These are phyloP conservation scores for Musa schizocarpa DNA, from an alignment of 176 grass and related monocot species.

Conservation along the genomic window DNA sequence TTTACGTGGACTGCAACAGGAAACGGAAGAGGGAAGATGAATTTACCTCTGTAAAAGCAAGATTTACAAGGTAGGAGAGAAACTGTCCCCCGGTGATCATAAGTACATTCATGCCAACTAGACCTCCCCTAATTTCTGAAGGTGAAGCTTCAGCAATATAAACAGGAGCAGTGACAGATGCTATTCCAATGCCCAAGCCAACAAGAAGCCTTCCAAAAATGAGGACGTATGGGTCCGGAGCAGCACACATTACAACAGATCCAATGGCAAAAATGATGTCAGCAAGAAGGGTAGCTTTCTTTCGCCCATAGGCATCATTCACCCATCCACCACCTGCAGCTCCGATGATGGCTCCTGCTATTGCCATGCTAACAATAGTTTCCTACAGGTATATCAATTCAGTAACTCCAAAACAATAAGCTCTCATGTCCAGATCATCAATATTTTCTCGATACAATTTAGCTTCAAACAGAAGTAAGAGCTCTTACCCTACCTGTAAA, in stretches of 20 bases:
- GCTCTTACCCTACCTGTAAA: slow-evolving; percentile 48
- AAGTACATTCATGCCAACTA: slow-evolving; percentile 85
- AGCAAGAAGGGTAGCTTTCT: slow-evolving; percentile 79
- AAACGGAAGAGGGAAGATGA: background rate
- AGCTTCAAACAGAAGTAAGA: background rate
- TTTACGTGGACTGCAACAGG: background rate
- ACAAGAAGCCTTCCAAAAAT: slow-evolving; percentile 83
- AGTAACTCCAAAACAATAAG: background rate
- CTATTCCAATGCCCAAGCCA: slow-evolving; percentile 74
- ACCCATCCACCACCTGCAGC: slow-evolving; percentile 83
- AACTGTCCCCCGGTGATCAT: slow-evolving; percentile 98
- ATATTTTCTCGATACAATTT: background rate
- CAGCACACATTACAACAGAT: slow-evolving; percentile 74
- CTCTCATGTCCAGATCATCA: background rate
- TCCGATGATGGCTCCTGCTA: slow-evolving; percentile 78
- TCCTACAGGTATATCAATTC: slow-evolving; percentile 47
- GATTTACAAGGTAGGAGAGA: slow-evolving; percentile 94
- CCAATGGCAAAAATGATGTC: slow-evolving; percentile 74
- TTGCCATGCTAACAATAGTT: slow-evolving; percentile 97
- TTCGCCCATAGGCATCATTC: slow-evolving; percentile 84
- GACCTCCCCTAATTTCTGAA: slow-evolving; percentile 85
- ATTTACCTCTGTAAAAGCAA: slow-evolving; percentile 84
- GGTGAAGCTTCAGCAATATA: slow-evolving; percentile 91
- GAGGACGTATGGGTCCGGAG: slow-evolving; percentile 53
- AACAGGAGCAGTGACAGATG: slow-evolving; percentile 82